These are phyloP conservation scores for Leishmania guyanensis DNA, from an alignment of 208 protist species.

Conservation along the genomic window DNA sequence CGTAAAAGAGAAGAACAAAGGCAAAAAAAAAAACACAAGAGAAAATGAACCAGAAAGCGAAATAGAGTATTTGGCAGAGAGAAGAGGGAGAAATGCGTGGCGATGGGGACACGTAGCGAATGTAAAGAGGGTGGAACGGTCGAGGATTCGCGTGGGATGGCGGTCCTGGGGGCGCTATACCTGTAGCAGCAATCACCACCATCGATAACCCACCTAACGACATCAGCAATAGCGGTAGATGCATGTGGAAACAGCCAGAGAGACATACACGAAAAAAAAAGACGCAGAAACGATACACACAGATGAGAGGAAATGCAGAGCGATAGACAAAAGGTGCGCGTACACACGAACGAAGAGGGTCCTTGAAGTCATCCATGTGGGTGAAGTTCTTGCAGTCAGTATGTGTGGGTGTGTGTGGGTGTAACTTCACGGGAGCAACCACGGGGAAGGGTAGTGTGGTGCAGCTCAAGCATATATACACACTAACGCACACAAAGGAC, in stretches of 20 bases:
- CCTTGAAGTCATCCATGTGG: not conserved
- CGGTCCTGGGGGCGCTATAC: not conserved
- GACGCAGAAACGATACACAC: not conserved
- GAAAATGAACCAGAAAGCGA: not conserved
- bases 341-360: not conserved
- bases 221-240: not conserved
- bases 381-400: not conserved
- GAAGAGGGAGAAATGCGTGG: not conserved
- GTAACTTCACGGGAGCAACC: not conserved
- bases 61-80: not conserved
- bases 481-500: not conserved
- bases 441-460: not conserved
- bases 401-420: not conserved
- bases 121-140: not conserved
- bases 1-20: not conserved
- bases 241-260: not conserved
- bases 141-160: not conserved
- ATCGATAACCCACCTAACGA: not conserved
- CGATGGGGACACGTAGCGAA: not conserved
- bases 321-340: conserved; percentile 11
- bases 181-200: not conserved
- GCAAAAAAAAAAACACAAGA: not conserved
- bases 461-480: not conserved
- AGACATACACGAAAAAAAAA: not conserved
- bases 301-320: conserved; percentile 10